Base-by-base conservation (phyloP, 208 protist species). In the Phytomonas sp. region DNA sequence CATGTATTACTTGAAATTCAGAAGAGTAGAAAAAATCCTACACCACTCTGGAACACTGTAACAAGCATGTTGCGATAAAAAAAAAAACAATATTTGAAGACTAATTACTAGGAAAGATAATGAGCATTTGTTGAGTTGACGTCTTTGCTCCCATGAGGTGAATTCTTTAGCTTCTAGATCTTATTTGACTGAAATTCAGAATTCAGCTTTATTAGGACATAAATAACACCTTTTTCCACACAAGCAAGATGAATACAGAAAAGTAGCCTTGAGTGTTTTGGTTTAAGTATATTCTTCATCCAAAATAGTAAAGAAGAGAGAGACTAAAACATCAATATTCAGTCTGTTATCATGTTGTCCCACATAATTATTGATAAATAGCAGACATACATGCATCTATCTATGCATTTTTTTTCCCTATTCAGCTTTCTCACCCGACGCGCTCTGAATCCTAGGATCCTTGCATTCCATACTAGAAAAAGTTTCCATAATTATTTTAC, bases 321-420 rank as follows among this genome's bases (percentile, higher is more conserved):
- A 56, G 23, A 19, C 19, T 56, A 56, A 1, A 23, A 56, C 45
- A 56, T 56, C 45, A 4, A 56, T 56, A 26, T 26, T 19, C 19
- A 56, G 10, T 23, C 61, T 2, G 26, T 7, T 64, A 37, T 32
- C n/a, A 5, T 34, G 12, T 64, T 4, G 16, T 30, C 4, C 33
- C 19, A n/a, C 14, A 40, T 40, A 64, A 33, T 26, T 56, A 56
- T 56, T 56, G 32, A 65, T 8, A 62, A 33, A 40, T 29, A 65
- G 37, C 45, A 59, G 34, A 60, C 29, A 72, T 64, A 65, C 67
- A 71, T 61, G 65, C 52, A 71, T 60, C 56, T 32, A 69, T 40
- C 56, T 32, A 65, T 61, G 11, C 49, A 34, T 23, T 29, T 37
- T 16, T n/a, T 40, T 23, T 19, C 8, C 45, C 45, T 26, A 26